Percentiles rank a stretch among this genome's conserved stretches.
Evolutionary conservation across 441 rosid genomes (phyloP).

Genomic region (Geranium incanum): DNA sequence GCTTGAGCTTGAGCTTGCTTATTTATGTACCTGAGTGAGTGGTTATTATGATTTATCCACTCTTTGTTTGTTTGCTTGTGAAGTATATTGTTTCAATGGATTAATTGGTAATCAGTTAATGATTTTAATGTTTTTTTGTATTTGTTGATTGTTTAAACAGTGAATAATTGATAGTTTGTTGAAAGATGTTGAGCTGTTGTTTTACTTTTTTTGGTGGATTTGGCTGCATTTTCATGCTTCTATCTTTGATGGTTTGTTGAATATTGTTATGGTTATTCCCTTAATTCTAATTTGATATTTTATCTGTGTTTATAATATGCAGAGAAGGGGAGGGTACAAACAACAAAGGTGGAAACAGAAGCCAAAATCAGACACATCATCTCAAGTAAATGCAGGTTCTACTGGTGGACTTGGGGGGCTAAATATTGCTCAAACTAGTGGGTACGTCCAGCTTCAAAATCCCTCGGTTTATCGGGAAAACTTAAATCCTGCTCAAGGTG

Average conservation of each 20-base stretch:
- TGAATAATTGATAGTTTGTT: not conserved
- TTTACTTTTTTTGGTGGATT: not conserved
- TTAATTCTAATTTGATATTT: not conserved
- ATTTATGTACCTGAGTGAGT: not conserved
- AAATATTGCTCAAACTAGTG: conserved; percentile 36
- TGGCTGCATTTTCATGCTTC: not conserved
- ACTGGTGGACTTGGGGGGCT: conserved; percentile 40
- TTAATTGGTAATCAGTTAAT: not conserved
- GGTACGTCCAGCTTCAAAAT: conserved; percentile 20
- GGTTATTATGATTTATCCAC: not conserved
- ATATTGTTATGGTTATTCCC: not conserved
- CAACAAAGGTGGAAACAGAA: conserved; percentile 31
- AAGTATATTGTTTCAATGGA: not conserved
- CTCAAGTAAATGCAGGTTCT: conserved; percentile 25
- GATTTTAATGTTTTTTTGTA: not conserved
- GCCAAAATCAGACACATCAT: conserved; percentile 20
- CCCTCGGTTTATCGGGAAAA: conserved; percentile 20
- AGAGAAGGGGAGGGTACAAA: conserved; percentile 30
- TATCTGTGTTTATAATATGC: conserved; percentile 13
- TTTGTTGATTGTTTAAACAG: not conserved
- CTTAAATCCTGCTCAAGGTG: conserved; percentile 18
- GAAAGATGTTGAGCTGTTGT: not conserved
- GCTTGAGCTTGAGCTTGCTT: too few relatives aligned
- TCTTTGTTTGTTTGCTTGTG: too few relatives aligned
- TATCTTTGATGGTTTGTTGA: not conserved